Evolutionary conservation across 106 monocot species (phyloP).

Genomic region (Vanilla planifolia): DNA sequence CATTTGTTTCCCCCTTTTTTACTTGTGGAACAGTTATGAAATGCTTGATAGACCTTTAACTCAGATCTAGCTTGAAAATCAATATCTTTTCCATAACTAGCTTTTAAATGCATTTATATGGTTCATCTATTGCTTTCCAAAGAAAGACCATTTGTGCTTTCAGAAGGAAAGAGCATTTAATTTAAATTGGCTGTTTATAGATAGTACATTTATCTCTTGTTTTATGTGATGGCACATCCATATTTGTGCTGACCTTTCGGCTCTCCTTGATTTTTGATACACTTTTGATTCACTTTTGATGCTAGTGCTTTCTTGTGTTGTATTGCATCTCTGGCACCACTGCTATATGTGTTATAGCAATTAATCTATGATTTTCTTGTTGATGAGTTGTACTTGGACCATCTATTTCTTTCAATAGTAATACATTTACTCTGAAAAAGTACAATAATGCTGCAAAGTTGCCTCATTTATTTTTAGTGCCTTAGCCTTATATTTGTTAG

Average conservation of each 20-base stretch:
- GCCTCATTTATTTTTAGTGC: no score
- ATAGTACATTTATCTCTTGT: background rate
- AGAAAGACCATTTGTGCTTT: no score
- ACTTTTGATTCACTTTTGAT: no score
- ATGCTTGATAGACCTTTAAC: background rate
- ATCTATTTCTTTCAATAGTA: no score
- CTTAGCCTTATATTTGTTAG: background rate
- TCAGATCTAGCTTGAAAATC: background rate
- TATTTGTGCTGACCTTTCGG: background rate
- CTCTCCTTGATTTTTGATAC: constrained; percentile 1
- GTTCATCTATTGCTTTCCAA: background rate
- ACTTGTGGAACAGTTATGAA: background rate
- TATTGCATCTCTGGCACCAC: background rate
- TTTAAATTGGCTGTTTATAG: background rate
- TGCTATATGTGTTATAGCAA: background rate
- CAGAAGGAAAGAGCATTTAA: background rate
- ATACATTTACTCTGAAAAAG: no score
- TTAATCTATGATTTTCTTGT: background rate
- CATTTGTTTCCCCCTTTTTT: background rate
- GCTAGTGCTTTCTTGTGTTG: background rate
- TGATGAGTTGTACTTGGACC: background rate
- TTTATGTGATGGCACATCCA: background rate
- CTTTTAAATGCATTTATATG: background rate
- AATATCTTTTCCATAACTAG: background rate
- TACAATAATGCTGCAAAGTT: no score